phyloP scores from a whole-genome alignment of 169 alveolate genomes.

The Neospora caninum region DNA sequence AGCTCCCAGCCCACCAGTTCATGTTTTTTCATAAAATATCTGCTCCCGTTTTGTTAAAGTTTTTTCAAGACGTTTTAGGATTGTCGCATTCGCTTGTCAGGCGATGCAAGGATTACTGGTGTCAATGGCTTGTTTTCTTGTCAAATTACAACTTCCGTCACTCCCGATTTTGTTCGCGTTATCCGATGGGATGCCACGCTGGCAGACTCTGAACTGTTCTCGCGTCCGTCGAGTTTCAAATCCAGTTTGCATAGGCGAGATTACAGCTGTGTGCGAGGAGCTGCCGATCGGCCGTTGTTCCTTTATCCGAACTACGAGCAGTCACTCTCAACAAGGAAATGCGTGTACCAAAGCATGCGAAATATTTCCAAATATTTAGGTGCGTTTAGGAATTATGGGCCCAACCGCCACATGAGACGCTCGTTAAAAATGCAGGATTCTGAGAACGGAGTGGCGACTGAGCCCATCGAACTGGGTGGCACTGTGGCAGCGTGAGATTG shows the following conservation, averaged over 20 bases:
- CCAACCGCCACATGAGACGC: too few relatives aligned
- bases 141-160: not conserved
- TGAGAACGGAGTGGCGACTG: too few relatives aligned
- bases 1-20: not conserved
- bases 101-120: not conserved
- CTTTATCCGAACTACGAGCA: too few relatives aligned
- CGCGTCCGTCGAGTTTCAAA: not conserved
- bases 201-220: not conserved
- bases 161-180: not conserved
- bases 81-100: constrained; percentile 5
- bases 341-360: too few relatives aligned
- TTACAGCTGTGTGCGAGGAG: too few relatives aligned
- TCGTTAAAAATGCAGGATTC: too few relatives aligned
- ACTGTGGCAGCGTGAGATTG: too few relatives aligned
- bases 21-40: not conserved
- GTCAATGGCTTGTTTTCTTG: constrained; percentile 20
- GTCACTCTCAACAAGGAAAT: too few relatives aligned
- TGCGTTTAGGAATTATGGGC: too few relatives aligned
- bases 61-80: not conserved
- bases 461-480: too few relatives aligned
- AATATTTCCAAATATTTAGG: too few relatives aligned
- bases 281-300: too few relatives aligned
- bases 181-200: not conserved
- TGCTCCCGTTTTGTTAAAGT: not conserved
- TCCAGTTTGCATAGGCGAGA: not conserved